phyloP scores from a whole-genome alignment of 108 stramenopile species.

The Fragilaria crotonensis region DNA sequence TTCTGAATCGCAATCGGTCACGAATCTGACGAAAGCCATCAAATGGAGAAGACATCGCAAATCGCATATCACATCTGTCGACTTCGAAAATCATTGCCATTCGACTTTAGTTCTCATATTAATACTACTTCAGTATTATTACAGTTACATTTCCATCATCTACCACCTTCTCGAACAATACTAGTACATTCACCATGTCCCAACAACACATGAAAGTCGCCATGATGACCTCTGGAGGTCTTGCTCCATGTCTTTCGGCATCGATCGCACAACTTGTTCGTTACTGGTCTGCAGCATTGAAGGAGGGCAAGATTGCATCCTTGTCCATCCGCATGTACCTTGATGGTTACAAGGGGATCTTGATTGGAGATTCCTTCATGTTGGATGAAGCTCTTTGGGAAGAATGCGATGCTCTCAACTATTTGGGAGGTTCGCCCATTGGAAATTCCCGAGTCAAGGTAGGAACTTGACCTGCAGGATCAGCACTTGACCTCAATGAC shows the following conservation, averaged over 20 bases:
- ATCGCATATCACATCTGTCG: too few relatives aligned
- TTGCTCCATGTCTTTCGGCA: slow-evolving; percentile 83
- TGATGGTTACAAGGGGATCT: slow-evolving; percentile 83
- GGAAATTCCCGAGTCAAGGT: slow-evolving; percentile 93
- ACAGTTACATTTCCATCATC: too few relatives aligned
- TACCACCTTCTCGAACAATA: too few relatives aligned
- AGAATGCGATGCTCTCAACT: slow-evolving; percentile 49
- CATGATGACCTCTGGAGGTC: slow-evolving; percentile 85
- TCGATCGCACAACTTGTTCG: slow-evolving; percentile 67
- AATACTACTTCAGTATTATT: too few relatives aligned
- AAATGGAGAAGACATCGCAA: too few relatives aligned
- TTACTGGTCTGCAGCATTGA: slow-evolving; percentile 67
- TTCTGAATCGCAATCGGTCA: too few relatives aligned
- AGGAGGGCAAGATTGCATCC: slow-evolving; percentile 61
- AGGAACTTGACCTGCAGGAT: too few relatives aligned
- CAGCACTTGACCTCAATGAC: too few relatives aligned
- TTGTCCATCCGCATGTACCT: slow-evolving; percentile 79
- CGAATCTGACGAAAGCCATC: too few relatives aligned
- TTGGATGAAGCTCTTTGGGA: slow-evolving; percentile 55
- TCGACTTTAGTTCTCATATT: too few relatives aligned
- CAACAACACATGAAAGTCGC: slow-evolving; percentile 79
- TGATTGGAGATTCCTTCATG: slow-evolving; percentile 73
- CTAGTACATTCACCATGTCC: too few relatives aligned
- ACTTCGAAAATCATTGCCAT: too few relatives aligned
- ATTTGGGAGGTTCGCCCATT: slow-evolving; percentile 80